phyloP scores from a whole-genome alignment of 2,329 filamentous ascomycete genomes.

The Diaporthe citrichinensis region DNA sequence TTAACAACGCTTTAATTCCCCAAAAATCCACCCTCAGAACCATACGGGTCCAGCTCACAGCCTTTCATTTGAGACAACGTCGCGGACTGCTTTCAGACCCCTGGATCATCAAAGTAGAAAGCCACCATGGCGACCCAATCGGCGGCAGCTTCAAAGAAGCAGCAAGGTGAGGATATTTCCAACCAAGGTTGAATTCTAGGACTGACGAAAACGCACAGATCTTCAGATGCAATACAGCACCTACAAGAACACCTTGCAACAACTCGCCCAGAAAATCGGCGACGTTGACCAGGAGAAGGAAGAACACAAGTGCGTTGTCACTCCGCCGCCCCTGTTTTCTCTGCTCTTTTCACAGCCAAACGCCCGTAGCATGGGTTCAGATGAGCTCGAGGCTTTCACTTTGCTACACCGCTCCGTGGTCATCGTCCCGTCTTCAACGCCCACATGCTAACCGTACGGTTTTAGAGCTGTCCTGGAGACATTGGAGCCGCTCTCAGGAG shows the following conservation, averaged over 20 bases:
- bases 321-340: conserved; percentile 36
- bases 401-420: conserved; percentile 40
- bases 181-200: neutral
- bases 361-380: neutral
- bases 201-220: conserved; percentile 64
- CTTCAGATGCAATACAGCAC: conserved; percentile 85
- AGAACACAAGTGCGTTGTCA: conserved; percentile 88
- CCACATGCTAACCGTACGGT: conserved; percentile 34
- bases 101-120: conserved; percentile 29
- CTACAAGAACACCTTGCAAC: conserved; percentile 85
- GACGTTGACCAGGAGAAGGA: conserved; percentile 98
- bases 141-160: conserved; percentile 74
- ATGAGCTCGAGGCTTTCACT: neutral
- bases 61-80: neutral
- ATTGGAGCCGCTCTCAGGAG: conserved; percentile 82
- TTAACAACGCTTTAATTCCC: neutral
- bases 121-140: conserved; percentile 65
- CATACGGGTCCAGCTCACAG: neutral
- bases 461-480: conserved; percentile 93
- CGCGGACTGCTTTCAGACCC: neutral
- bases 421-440: conserved; percentile 38
- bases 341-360: conserved; percentile 20
- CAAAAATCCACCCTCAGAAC: neutral
- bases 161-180: conserved; percentile 72
- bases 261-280: conserved; percentile 95